Evolutionary conservation across 2,329 filamentous ascomycete species (phyloP).

Genomic region (Elsinoe necatrix): DNA sequence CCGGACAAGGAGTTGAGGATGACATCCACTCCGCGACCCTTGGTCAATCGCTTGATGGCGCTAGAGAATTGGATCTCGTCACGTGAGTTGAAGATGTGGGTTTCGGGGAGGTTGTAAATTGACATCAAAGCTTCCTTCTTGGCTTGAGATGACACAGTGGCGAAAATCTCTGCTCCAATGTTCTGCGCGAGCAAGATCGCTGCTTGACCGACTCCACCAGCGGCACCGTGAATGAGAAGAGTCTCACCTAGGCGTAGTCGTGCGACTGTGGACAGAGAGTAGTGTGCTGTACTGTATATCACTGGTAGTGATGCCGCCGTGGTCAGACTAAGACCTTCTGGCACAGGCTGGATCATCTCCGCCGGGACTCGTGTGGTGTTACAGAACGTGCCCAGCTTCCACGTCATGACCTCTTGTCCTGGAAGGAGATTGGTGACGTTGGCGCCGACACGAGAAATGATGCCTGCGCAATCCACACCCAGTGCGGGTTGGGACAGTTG

Average conservation of each 20-base stretch:
- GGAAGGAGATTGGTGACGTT: slow-evolving; percentile 2
- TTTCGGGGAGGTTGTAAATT: slow-evolving; percentile 24
- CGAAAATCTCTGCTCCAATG: slow-evolving; percentile 26
- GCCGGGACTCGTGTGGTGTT: slow-evolving; percentile 11
- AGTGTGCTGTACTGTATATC: slow-evolving; percentile 23
- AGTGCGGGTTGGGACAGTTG: slow-evolving; percentile 10
- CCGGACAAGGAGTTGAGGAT: slow-evolving; percentile 28
- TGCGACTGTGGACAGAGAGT: slow-evolving; percentile 26
- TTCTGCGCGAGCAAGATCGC: slow-evolving; percentile 24
- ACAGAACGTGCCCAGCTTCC: slow-evolving; percentile 17
- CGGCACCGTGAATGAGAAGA: slow-evolving; percentile 30
- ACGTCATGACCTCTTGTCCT: slow-evolving; percentile 20
- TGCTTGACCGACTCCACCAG: slow-evolving; percentile 28
- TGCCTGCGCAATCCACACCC: slow-evolving; percentile 15
- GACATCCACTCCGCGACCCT: slow-evolving; percentile 30
- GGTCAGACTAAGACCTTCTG: slow-evolving; percentile 20
- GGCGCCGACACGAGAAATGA: slow-evolving; percentile 7
- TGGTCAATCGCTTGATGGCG: slow-evolving; percentile 24
- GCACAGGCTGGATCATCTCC: slow-evolving; percentile 14
- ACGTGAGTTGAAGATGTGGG: slow-evolving; percentile 29
- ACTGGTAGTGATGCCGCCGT: slow-evolving; percentile 23
- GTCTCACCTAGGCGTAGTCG: slow-evolving; percentile 28
- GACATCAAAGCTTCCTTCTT: slow-evolving; percentile 25
- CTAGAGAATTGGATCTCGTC: slow-evolving; percentile 24
- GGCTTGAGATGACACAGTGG: slow-evolving; percentile 24